Conservation (phyloP, 805 yeast genomes). For the Myxozyma melibiosi region DNA sequence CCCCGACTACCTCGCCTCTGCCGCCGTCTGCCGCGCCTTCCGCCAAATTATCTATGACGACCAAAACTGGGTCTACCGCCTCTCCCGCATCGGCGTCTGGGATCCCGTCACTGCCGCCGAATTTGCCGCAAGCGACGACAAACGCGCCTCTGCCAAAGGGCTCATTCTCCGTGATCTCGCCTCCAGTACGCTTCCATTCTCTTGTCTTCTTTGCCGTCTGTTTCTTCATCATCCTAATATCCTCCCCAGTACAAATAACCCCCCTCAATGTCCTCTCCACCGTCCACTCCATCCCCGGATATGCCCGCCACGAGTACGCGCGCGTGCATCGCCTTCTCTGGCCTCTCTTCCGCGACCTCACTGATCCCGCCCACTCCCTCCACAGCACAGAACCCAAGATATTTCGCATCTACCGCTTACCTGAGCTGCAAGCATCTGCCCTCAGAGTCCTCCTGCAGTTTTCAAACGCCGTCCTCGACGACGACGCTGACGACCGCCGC, state of each 20-base stretch:
- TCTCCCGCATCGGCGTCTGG: slow-evolving; percentile 41
- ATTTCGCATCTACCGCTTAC: slow-evolving; percentile 52
- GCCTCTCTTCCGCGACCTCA: slow-evolving; percentile 53
- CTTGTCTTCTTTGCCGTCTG: neutral
- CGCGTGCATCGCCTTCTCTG: slow-evolving; percentile 46
- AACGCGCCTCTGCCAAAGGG: slow-evolving; percentile 9
- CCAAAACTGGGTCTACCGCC: slow-evolving; percentile 26
- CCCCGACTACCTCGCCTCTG: slow-evolving; percentile 24
- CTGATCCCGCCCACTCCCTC: slow-evolving; percentile 46
- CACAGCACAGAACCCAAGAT: slow-evolving; percentile 50
- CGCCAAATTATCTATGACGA: slow-evolving; percentile 32
- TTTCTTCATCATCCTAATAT: neutral
- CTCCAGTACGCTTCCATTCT: slow-evolving; percentile 4
- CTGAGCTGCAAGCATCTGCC: slow-evolving; percentile 55
- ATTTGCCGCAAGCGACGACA: slow-evolving; percentile 1
- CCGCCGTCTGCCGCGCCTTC: slow-evolving; percentile 32
- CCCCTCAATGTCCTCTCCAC: slow-evolving; percentile 46
- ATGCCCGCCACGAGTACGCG: slow-evolving; percentile 48
- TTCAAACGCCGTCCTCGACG: slow-evolving; percentile 41
- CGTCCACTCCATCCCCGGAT: slow-evolving; percentile 38
- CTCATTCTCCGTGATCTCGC: slow-evolving; percentile 13
- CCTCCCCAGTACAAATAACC: slow-evolving; percentile 20
- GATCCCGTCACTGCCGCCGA: slow-evolving; percentile 34
- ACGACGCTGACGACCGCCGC: slow-evolving; percentile 43
- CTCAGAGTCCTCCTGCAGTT: slow-evolving; percentile 48